These are phyloP conservation scores for Priceomyces carsonii DNA, from an alignment of 805 yeast genomes.

Conservation along the genomic window DNA sequence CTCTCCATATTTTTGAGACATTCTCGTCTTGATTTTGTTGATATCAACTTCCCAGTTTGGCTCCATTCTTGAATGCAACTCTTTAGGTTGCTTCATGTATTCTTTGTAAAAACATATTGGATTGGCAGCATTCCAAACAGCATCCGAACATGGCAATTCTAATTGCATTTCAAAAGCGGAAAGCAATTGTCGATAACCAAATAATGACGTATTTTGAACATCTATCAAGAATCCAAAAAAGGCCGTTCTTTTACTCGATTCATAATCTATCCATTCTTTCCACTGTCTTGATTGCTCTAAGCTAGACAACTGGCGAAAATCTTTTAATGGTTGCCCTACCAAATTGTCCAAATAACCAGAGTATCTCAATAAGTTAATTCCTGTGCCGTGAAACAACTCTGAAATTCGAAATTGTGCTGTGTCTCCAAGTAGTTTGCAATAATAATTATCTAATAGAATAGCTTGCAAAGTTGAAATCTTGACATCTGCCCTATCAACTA, in stretches of 20 bases:
- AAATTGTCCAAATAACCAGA: slow-evolving; percentile 8
- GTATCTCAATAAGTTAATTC: slow-evolving; percentile 9
- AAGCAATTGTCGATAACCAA: slow-evolving; percentile 26
- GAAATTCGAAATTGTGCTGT: slow-evolving; percentile 7
- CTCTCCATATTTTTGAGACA: neutral
- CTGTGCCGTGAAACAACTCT: slow-evolving; percentile 11
- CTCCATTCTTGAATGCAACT: neutral
- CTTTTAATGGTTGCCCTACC: slow-evolving; percentile 9
- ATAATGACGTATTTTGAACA: slow-evolving; percentile 38
- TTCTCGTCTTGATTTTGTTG: neutral
- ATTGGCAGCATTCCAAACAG: slow-evolving; percentile 41
- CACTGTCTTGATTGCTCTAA: slow-evolving; percentile 22
- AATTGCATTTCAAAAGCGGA: slow-evolving; percentile 45
- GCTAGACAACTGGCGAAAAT: neutral
- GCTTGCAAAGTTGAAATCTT: slow-evolving; percentile 9
- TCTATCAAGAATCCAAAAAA: slow-evolving; percentile 45
- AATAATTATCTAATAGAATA: slow-evolving; percentile 9
- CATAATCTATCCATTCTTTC: slow-evolving; percentile 49
- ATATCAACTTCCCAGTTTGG: slow-evolving; percentile 1
- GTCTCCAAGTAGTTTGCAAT: slow-evolving; percentile 11
- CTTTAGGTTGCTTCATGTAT: slow-evolving; percentile 6
- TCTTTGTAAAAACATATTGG: slow-evolving; percentile 20
- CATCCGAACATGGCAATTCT: slow-evolving; percentile 47
- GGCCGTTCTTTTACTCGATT: slow-evolving; percentile 43
- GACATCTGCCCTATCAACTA: slow-evolving; percentile 10